A percentile compares a stretch with the other conserved stretches of the same genome.
phyloP scores from a whole-genome alignment of 768 basidiomycete species.

The Coprinopsis sp. region DNA sequence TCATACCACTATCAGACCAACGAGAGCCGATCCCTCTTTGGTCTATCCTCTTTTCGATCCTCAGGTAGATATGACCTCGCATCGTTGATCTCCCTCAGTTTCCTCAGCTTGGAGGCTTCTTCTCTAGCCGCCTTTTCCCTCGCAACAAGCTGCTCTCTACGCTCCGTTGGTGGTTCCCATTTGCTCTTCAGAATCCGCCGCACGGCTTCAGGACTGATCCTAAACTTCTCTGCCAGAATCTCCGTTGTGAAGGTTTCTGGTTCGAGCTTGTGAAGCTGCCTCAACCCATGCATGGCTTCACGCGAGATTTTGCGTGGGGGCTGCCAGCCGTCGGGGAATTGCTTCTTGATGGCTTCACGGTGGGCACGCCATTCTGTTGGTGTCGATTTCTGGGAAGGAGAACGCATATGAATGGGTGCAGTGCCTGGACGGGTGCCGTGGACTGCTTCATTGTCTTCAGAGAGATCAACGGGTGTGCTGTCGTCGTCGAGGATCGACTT shows the following conservation, averaged over 20 bases:
- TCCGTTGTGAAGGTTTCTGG: slow-evolving; percentile 60
- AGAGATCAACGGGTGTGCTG: slow-evolving; percentile 40
- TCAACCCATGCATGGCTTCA: slow-evolving; percentile 79
- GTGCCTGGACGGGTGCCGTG: slow-evolving; percentile 36
- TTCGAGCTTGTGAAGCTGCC: slow-evolving; percentile 60
- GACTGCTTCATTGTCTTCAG: slow-evolving; percentile 48
- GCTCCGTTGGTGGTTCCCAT: slow-evolving; percentile 59
- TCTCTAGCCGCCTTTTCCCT: slow-evolving; percentile 44
- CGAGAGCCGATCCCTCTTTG: not conserved
- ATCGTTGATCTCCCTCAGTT: slow-evolving; percentile 39
- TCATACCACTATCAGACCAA: too few species aligned
- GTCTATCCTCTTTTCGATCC: slow-evolving; percentile 5
- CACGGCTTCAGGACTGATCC: slow-evolving; percentile 77
- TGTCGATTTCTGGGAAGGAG: slow-evolving; percentile 36
- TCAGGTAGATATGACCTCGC: slow-evolving; percentile 10
- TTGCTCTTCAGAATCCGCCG: slow-evolving; percentile 72
- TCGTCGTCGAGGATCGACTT: slow-evolving; percentile 47
- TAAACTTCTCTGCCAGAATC: slow-evolving; percentile 71
- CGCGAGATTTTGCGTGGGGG: slow-evolving; percentile 78
- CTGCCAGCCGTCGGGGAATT: slow-evolving; percentile 67
- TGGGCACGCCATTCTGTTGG: slow-evolving; percentile 49
- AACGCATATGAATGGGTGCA: slow-evolving; percentile 32
- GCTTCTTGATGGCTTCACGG: slow-evolving; percentile 43
- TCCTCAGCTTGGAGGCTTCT: slow-evolving; percentile 32
- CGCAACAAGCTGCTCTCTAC: slow-evolving; percentile 43